Conservation (phyloP, 768 basidiomycete genomes). For the Tylopilus balloui region DNA sequence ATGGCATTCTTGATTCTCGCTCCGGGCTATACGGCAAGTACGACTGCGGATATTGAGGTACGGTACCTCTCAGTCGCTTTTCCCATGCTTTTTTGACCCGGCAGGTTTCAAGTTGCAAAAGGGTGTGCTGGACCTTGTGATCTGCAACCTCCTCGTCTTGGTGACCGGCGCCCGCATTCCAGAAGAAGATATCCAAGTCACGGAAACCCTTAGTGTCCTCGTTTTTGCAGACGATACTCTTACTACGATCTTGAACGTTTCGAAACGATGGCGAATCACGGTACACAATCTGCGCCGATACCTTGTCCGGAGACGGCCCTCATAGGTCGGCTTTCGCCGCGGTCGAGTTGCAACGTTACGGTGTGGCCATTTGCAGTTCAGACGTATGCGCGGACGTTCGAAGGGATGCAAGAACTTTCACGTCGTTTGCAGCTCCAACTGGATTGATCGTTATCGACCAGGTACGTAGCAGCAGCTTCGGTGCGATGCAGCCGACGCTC, state of each 20-base stretch:
- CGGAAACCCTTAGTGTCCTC: background rate
- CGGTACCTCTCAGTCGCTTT: background rate
- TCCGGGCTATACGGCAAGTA: conserved; percentile 3
- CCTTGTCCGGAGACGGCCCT: background rate
- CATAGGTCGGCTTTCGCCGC: background rate
- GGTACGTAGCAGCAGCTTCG: too few relatives aligned
- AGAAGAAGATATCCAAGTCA: conserved; percentile 3
- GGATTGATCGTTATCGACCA: too few relatives aligned
- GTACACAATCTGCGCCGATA: conserved; percentile 1
- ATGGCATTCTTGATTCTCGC: conserved; percentile 10
- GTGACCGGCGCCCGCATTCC: conserved; percentile 11
- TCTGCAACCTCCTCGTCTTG: conserved; percentile 16
- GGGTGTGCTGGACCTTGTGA: conserved; percentile 14
- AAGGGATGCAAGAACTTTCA: too few relatives aligned
- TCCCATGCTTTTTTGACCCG: background rate
- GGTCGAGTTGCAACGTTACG: background rate
- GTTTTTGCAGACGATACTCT: background rate
- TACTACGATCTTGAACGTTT: conserved; percentile 12
- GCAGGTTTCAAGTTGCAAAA: conserved; percentile 1
- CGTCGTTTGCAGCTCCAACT: too few relatives aligned
- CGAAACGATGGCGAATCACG: background rate
- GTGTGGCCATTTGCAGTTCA: background rate
- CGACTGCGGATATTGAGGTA: conserved; percentile 17
- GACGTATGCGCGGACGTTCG: background rate
- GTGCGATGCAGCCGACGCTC: too few relatives aligned